Conservation (phyloP, 116 monocot genomes). For the Thalassia testudinum region DNA sequence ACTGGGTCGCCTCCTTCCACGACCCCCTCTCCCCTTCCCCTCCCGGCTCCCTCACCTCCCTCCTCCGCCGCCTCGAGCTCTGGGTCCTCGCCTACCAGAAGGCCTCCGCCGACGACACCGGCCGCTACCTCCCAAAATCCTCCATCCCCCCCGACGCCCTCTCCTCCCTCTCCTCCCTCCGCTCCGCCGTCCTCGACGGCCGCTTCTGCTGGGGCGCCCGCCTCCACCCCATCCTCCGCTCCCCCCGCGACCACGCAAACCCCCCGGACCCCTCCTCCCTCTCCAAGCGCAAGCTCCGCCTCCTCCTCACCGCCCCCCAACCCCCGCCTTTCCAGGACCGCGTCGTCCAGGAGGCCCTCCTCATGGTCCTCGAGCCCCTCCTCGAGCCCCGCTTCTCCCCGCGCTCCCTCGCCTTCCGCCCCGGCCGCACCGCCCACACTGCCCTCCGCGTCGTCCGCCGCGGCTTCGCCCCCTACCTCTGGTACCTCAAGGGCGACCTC, state of each 20-base stretch:
- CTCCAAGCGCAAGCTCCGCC: slow-evolving; percentile 83
- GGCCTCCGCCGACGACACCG: slow-evolving; percentile 73
- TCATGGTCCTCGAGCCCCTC: slow-evolving; percentile 76
- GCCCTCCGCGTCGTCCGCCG: slow-evolving; percentile 59
- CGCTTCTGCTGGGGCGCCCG: slow-evolving; percentile 72
- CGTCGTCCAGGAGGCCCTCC: slow-evolving; percentile 71
- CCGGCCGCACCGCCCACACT: slow-evolving; percentile 70
- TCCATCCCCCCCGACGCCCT: slow-evolving; percentile 27
- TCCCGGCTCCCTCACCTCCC: too few relatives aligned
- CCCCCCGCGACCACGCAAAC: slow-evolving; percentile 62
- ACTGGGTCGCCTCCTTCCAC: slow-evolving; percentile 59
- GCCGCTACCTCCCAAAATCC: slow-evolving; percentile 55
- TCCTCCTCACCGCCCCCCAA: slow-evolving; percentile 51
- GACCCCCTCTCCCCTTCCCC: too few relatives aligned
- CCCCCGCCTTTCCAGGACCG: slow-evolving; percentile 69
- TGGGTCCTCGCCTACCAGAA: slow-evolving; percentile 99
- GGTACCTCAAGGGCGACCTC: slow-evolving; percentile 83
- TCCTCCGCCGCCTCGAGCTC: too few relatives aligned
- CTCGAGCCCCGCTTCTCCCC: slow-evolving; percentile 59
- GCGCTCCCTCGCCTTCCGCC: slow-evolving; percentile 76
- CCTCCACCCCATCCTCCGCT: slow-evolving; percentile 51
- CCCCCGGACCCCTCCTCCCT: slow-evolving; percentile 50
- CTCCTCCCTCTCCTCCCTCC: slow-evolving; percentile 66
- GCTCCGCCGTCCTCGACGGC: slow-evolving; percentile 59
- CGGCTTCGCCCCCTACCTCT: slow-evolving; percentile 76